Conservation (phyloP, 306 rosid species). For the Gastrolobium villosum region DNA sequence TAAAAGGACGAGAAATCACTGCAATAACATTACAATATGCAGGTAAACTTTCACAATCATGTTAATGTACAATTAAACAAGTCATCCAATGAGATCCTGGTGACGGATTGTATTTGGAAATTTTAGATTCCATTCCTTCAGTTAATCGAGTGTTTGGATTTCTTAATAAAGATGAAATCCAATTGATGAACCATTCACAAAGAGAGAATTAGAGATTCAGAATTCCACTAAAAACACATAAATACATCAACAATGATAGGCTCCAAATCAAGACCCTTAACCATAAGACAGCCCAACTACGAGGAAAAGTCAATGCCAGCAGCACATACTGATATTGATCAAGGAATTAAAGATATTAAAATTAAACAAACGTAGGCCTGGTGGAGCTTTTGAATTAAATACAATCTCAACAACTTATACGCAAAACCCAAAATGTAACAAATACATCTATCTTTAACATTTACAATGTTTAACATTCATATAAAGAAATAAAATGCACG, state of each 20-base stretch:
- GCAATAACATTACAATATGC: no score
- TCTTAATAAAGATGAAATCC: conserved; percentile 19
- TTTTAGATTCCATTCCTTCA: conserved; percentile 27
- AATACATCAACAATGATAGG: conserved; percentile 20
- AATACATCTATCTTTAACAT: background rate
- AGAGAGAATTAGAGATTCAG: conserved; percentile 25
- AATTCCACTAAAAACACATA: conserved; percentile 14
- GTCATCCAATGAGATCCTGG: background rate
- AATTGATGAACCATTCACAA: background rate
- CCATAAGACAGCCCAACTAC: background rate
- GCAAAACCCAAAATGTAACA: conserved; percentile 12
- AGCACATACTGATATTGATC: conserved; percentile 5
- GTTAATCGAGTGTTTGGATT: conserved; percentile 6
- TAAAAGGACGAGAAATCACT: background rate
- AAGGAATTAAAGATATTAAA: conserved; percentile 1
- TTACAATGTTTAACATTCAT: conserved; percentile 20
- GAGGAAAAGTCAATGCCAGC: conserved; percentile 10
- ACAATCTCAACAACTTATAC: background rate
- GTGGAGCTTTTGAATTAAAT: background rate
- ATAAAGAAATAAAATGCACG: conserved; percentile 4
- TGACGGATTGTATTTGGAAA: background rate
- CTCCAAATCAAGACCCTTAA: conserved; percentile 25
- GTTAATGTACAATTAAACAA: background rate
- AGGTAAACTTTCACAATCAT: conserved; percentile 7
- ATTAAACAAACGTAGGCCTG: background rate